Base-by-base conservation (phyloP, 345 rosid species). In the Lepidium didymum region DNA sequence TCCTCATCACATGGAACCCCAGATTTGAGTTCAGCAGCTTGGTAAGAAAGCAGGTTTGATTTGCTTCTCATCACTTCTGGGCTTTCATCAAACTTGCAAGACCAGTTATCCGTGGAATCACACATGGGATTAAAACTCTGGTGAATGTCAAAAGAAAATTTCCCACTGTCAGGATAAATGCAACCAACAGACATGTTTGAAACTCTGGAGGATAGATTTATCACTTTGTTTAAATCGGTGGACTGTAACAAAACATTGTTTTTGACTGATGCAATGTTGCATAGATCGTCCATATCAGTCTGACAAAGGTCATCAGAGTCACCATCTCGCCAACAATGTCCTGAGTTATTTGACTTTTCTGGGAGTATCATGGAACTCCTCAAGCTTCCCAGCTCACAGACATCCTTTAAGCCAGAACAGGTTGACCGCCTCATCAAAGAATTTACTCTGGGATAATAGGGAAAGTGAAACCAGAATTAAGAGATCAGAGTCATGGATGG, bases 101-200 rank as follows among this genome's bases (percentile, higher is more conserved):
- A 64, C 92, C 89, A 89, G 38, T 85, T 86, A 71, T 89, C 92
- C 65, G 73, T 78, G 61, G 98, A 89, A 70, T 89, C 92, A 75
- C 83, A 56, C 87, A 89, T 82, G 53, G 95, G 96, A 76, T 89
- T 92, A 68, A 86, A 87, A 78, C 96, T 92, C 96, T 92, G 86
- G 61, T 31, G 8, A 7, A 53, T 47, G 53, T 42, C 9, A 42
- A 55, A 57, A 62, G 64, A 43, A 6, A 42, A 31, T 16, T 65
- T 46, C 10, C 68, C 50, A 72, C 6, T 53, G 38, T 74, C 27
- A 67, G 29, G 53, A 61, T 37, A 36, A 36, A 40, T 60, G 16
- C 10, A 37, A 68, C 14, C 6, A 62, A 16, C 52, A 54, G 25
- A 55, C 45, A 53, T 43, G 35, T 53, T 49, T 23, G 25, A 60